These are phyloP conservation scores for Penicillium ochrochloron DNA, from an alignment of 495 filamentous ascomycete genomes.

Conservation along the genomic window DNA sequence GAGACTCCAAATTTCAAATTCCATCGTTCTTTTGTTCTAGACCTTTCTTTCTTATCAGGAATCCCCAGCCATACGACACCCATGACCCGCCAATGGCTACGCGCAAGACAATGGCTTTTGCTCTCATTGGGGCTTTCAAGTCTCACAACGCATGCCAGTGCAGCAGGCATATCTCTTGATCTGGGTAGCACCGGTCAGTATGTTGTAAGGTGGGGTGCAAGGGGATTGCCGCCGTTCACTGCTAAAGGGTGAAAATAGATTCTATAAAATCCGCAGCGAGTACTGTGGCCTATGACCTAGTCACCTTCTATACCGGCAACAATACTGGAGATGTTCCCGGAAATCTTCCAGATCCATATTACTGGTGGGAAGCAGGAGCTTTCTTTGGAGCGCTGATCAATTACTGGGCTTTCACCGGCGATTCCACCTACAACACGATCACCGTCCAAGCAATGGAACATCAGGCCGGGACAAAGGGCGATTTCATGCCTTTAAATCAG, in stretches of 20 bases:
- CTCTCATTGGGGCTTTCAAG: slow-evolving; percentile 6
- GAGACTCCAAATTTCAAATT: not conserved
- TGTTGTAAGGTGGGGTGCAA: not conserved
- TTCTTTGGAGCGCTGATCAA: slow-evolving; percentile 79
- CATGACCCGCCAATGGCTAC: not conserved
- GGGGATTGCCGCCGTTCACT: too few species aligned
- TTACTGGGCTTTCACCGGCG: slow-evolving; percentile 83
- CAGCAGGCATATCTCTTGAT: slow-evolving; percentile 13
- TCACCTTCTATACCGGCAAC: slow-evolving; percentile 72
- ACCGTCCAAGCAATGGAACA: slow-evolving; percentile 68
- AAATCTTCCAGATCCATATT: slow-evolving; percentile 76
- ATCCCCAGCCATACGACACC: not conserved
- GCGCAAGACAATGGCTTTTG: slow-evolving; percentile 5
- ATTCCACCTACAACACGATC: slow-evolving; percentile 71
- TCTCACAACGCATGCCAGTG: not conserved
- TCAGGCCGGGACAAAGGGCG: slow-evolving; percentile 67
- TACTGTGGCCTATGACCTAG: slow-evolving; percentile 44
- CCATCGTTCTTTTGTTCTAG: not conserved
- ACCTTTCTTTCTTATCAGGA: not conserved
- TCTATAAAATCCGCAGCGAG: slow-evolving; percentile 52
- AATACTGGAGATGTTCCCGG: slow-evolving; percentile 70
- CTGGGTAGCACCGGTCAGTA: slow-evolving; percentile 14
- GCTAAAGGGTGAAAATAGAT: slow-evolving; percentile 27
- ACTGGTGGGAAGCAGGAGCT: slow-evolving; percentile 82
- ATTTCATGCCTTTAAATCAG: slow-evolving; percentile 85